Base-by-base conservation (phyloP, 1,284 basidiomycete genomes). In the Taiwanofungus camphoratus region DNA sequence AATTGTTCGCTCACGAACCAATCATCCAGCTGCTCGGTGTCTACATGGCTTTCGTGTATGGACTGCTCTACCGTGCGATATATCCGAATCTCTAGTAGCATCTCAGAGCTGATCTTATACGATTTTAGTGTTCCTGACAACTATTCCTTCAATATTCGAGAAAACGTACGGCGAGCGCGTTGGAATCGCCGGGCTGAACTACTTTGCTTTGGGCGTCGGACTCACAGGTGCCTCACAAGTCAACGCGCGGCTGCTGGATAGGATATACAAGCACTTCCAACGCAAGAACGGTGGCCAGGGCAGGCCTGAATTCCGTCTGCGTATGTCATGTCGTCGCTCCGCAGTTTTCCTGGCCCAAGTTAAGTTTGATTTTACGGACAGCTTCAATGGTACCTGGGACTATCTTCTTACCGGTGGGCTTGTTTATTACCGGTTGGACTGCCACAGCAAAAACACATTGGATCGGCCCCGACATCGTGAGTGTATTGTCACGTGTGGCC, bases 391-490 rank as follows among this genome's bases (percentile, higher is more conserved):
- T 86, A 18, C 69, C 76, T 0, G 79, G 77, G 0, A 70, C 73
- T 0, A 46, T 78, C 1, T 8, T 76, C 2, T 65, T 84, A 6
- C 75, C 79, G 0, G 60, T 74, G 0, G 86, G 85, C 0, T 58
- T 86, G 6, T 57, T 88, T 15, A 60, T 87, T 9, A 62, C 74
- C 1, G 84, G 86, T 12, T 88, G 85, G 85, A 68, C 74, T 0
- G 77, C 76, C 4, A 55, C 82, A 39, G 58, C 68, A 1, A 58
- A 62, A 19, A 53, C 74, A 0, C 77, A 77, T 48, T 88, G 85
- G 84, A 77, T 86, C 46, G 77, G 63, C 0, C 73, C 79, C 0
- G 81, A 85, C 50, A 69, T 84, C 33, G 79, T 79, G 48, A 52
- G 74, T 60, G 33, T 16, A 13, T 19, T 26, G 30, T 23, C 5